Evolutionary conservation across 352 stramenopile genomes (phyloP).

Genomic region (Ophiocytium majus): DNA sequence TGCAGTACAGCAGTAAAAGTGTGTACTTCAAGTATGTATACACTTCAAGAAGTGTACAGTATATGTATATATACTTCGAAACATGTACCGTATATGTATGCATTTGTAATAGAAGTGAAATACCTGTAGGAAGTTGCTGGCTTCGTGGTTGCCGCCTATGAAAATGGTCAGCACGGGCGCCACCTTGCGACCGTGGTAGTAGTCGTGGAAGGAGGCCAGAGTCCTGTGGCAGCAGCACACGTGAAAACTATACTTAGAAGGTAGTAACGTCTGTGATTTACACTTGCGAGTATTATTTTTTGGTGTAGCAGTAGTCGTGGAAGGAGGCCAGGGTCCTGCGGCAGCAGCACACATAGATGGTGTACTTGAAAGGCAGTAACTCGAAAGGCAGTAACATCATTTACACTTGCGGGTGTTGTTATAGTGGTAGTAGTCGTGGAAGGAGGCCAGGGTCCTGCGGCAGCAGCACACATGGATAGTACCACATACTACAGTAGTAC

Average conservation of each 20-base stretch:
- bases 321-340: conserved; percentile 64
- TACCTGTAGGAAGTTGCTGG: conserved; percentile 90
- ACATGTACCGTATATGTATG: neutral
- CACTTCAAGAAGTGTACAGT: too few species aligned
- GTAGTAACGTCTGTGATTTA: too few species aligned
- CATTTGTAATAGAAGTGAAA: too few species aligned
- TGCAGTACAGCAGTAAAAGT: conserved; percentile 2
- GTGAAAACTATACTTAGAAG: too few species aligned
- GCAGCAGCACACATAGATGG: conserved; percentile 62
- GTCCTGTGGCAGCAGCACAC: neutral
- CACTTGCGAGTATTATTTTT: too few species aligned
- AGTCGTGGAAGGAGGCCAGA: conserved; percentile 80
- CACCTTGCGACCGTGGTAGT: conserved; percentile 85
- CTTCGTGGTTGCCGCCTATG: conserved; percentile 98
- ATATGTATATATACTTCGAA: too few species aligned
- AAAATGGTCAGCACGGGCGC: conserved; percentile 93
- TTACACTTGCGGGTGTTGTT: too few species aligned
- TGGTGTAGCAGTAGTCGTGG: too few species aligned
- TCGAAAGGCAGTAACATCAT: too few species aligned
- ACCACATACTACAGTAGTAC: too few species aligned
- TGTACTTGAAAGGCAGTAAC: too few species aligned
- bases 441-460: conserved; percentile 57
- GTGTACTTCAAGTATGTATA: neutral
- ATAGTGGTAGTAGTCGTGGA: too few species aligned
- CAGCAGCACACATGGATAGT: conserved; percentile 62